phyloP scores from a whole-genome alignment of 208 protist genomes.

The Leishmania mexicana region DNA sequence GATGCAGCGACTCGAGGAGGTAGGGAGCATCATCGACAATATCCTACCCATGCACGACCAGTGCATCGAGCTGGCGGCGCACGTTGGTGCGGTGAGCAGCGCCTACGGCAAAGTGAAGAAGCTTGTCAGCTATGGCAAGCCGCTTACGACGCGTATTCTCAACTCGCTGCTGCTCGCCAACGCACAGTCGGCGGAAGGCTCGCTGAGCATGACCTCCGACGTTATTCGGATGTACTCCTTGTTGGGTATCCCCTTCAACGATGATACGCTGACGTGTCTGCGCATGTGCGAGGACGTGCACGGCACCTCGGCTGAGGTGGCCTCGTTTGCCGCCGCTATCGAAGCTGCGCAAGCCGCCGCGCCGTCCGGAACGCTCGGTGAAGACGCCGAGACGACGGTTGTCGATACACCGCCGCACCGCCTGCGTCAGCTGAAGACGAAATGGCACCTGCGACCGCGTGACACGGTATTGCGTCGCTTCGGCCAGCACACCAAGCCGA shows the following conservation, averaged over 20 bases:
- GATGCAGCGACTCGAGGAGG: constrained; percentile 64
- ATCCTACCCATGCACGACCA: constrained; percentile 72
- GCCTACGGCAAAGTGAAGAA: constrained; percentile 78
- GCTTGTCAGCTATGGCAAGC: constrained; percentile 77
- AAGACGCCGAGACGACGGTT: constrained; percentile 56
- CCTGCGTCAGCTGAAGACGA: constrained; percentile 63
- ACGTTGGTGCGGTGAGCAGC: constrained; percentile 71
- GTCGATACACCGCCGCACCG: constrained; percentile 57
- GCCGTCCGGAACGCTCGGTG: constrained; percentile 28
- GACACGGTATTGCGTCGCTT: constrained; percentile 79
- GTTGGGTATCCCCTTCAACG: constrained; percentile 57
- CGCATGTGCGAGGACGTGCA: constrained; percentile 48
- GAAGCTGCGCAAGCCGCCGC: constrained; percentile 22
- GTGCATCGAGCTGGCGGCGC: constrained; percentile 80
- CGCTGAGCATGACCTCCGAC: constrained; percentile 64
- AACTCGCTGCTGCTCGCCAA: constrained; percentile 89
- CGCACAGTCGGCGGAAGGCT: constrained; percentile 70
- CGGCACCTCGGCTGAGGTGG: constrained; percentile 42
- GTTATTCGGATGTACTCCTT: constrained; percentile 68
- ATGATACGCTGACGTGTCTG: constrained; percentile 71
- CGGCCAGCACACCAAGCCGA: constrained; percentile 63
- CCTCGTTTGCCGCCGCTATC: constrained; percentile 30
- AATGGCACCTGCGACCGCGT: constrained; percentile 73
- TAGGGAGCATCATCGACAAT: constrained; percentile 70
- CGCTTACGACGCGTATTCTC: constrained; percentile 75